Evolutionary conservation across 305 asterid species (phyloP).

Genomic region (Rubia peregrina): DNA sequence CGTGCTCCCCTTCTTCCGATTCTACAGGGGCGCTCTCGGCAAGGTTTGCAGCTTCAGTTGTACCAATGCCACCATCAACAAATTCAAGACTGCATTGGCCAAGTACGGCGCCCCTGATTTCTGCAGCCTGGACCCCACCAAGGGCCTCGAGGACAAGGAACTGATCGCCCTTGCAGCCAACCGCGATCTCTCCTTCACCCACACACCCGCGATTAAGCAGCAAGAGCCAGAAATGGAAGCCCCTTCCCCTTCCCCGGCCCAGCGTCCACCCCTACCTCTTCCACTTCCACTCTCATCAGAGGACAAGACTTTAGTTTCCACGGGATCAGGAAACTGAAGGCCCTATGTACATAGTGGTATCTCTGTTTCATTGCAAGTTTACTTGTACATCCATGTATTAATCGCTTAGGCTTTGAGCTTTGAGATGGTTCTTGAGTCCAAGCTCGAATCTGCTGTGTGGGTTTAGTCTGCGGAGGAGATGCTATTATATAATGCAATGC

Average conservation of each 20-base stretch:
- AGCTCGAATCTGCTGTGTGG: slow-evolving; percentile 4
- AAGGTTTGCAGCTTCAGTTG: slow-evolving; percentile 46
- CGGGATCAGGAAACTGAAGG: slow-evolving; percentile 6
- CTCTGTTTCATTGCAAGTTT: not conserved
- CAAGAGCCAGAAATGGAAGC: slow-evolving; percentile 3
- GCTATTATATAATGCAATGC: not conserved
- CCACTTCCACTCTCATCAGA: slow-evolving; percentile 20
- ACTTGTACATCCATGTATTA: not conserved
- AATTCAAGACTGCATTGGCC: slow-evolving; percentile 27
- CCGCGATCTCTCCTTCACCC: slow-evolving; percentile 31
- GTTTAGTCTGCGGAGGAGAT: slow-evolving; percentile 2
- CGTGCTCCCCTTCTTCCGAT: slow-evolving; percentile 40
- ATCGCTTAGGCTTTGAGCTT: slow-evolving; percentile 6
- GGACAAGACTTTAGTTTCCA: slow-evolving; percentile 1
- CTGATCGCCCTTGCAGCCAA: slow-evolving; percentile 29
- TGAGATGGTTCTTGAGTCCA: slow-evolving; percentile 12
- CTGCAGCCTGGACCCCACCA: slow-evolving; percentile 28
- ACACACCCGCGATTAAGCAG: slow-evolving; percentile 22
- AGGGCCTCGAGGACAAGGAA: slow-evolving; percentile 44
- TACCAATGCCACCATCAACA: slow-evolving; percentile 37
- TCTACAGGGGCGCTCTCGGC: slow-evolving; percentile 40
- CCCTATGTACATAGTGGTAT: not conserved
- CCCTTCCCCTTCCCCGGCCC: not conserved
- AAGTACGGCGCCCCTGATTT: slow-evolving; percentile 20
- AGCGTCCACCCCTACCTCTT: slow-evolving; percentile 12